Base-by-base conservation (phyloP, 2,329 filamentous ascomycete species). In the Fusarium sp. region DNA sequence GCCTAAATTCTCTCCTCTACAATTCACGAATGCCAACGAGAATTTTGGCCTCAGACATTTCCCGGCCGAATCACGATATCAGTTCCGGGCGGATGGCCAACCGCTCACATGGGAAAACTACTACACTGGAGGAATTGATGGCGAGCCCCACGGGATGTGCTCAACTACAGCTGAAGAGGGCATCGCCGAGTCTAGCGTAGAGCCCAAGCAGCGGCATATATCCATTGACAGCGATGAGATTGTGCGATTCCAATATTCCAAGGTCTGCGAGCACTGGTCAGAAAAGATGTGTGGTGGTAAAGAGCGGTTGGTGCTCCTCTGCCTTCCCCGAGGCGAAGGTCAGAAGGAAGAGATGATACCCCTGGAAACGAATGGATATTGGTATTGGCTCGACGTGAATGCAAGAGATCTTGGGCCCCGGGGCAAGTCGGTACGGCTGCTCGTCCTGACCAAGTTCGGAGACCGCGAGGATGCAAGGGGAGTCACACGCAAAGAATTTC, bases 41-140 rank as follows among this genome's bases (percentile, higher is more conserved):
- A 88, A 92, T 33, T 97, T 99, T 77, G 94, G 94, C 1, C 81
- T 89, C 20, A 88, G 87, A 23, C 96, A 99, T 78, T 98, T 92
- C 80, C 95, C 96, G 0, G 78, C 82, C 6, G 87, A 97, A 66
- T 80, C 84, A 18, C 80, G 81, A 7, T 85, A 93, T 64, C 95
- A 97, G 78, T 95, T 92, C 83, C 90, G 93, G 41, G 85, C 85
- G 17, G 93, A 97, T 75, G 92, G 93, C 2, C 84, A 90, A 5
- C 80, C 84, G 6, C 83, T 91, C 8, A 86, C 85, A 0, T 98
- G 94, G 93, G 92, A 95, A 71, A 92, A 97, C 75, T 98, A 97
- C 78, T 89, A 92, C 60, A 80, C 89, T 20, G 92, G 91, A 7
- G 86, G 88, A 44, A 81, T 85, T 2, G 81, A 83, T 5, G 84